Evolutionary conservation across 306 rosid genomes (phyloP), one percentile per base, ranked within the genome.

Genomic region (Boehmeria nivea): DNA sequence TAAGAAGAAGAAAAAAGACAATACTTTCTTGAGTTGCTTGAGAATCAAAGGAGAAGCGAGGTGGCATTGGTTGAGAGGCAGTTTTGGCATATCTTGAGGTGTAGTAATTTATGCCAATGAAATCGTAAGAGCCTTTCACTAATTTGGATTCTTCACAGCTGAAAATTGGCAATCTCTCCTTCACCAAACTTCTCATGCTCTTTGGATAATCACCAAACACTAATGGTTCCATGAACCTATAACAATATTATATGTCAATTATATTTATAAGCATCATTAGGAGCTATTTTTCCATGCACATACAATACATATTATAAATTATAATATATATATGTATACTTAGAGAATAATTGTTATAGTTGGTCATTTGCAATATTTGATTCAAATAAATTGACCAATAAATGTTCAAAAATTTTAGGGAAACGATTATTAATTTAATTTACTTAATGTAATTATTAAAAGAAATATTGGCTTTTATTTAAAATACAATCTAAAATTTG

Each of bases 61-160:
- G n/a, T n/a, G n/a, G 34, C 12, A 22, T 20, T 42, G 59, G 10
- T 39, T 12, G 17, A 51, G 51, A 40, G 34, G 8, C 3, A 22
- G 17, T 8, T 24, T 18, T 22, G 15, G 37, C 57, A 26, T 48
- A 75, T 27, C 63, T 38, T 6, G 73, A 38, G 12, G 73, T 51
- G 34, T 75, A 75, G 15, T 70, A 65, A 25, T 75, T 75, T 51
- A 75, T 12, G 6, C 76, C 81, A 12, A 70, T 48, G 50, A 65
- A 75, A 61, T 70, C 81, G 40, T 12, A 65, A 23, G 67, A 34
- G 23, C 76, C 73, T 2, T 38, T 51, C 0, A 75, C 16, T 63
- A 75, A 6, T 1, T 12, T 37, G 27, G 53, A 63, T 21, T 69
- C 61, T 24, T 70, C 8, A 2, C 42, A 2, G 1, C 43, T 24